phyloP scores from a whole-genome alignment of 2,329 filamentous ascomycete genomes.

The Botrytis deweyae region DNA sequence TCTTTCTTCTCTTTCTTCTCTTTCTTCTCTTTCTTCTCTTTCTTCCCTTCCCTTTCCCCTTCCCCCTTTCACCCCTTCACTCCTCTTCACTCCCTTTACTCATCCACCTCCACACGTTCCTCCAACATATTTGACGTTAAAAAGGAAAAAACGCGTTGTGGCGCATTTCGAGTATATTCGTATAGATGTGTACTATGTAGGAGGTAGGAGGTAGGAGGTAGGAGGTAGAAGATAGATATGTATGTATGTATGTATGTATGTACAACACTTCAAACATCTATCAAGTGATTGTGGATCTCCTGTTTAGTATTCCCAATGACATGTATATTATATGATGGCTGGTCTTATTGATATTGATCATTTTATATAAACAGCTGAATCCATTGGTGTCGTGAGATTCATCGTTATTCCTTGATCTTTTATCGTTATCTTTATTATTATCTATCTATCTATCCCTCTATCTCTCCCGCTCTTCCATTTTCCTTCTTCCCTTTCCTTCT shows the following conservation, averaged over 20 bases:
- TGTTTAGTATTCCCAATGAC: background rate
- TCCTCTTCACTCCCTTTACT: background rate
- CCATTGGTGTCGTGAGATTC: background rate
- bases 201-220: no score
- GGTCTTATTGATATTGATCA: background rate
- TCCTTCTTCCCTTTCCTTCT: background rate
- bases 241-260: background rate
- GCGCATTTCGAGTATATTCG: no score
- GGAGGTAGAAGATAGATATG: no score
- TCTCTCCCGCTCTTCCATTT: background rate
- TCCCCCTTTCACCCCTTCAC: background rate
- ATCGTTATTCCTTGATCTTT: background rate
- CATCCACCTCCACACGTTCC: background rate
- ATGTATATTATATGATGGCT: background rate
- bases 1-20: background rate
- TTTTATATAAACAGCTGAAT: background rate
- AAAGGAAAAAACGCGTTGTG: background rate
- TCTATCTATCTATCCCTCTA: no score
- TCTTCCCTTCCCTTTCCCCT: background rate
- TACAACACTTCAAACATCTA: slow-evolving; percentile 5
- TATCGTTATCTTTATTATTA: background rate
- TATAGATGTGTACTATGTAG: no score
- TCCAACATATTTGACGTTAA: background rate
- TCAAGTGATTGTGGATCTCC: background rate
- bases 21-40: background rate